A percentile compares a stretch with the other conserved stretches of the same genome.
These are phyloP conservation scores for Brassica carinata DNA, from an alignment of 345 rosid species.

Conservation along the genomic window DNA sequence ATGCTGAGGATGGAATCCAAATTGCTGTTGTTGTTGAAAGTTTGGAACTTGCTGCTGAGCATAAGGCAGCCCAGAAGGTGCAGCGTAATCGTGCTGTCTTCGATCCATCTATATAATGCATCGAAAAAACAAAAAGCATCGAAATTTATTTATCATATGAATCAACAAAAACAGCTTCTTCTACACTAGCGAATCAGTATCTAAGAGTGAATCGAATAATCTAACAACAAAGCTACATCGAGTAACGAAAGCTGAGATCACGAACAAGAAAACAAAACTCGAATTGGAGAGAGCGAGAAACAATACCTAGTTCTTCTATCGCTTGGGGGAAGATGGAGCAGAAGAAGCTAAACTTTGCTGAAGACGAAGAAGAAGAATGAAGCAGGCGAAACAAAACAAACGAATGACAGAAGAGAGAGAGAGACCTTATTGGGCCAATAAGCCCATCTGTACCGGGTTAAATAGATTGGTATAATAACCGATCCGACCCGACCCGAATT, in stretches of 20 bases:
- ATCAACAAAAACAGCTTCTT: neutral
- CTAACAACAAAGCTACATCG: constrained; percentile 8
- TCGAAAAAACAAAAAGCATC: neutral
- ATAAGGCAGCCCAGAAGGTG: constrained; percentile 77
- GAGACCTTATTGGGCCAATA: neutral
- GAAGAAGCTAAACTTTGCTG: constrained; percentile 21
- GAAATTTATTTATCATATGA: neutral
- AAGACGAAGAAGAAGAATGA: constrained; percentile 16
- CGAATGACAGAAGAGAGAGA: neutral
- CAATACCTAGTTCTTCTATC: neutral
- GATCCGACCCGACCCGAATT: neutral
- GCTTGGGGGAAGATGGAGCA: constrained; percentile 16
- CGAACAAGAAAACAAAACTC: neutral
- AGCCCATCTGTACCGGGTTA: neutral
- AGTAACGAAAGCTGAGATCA: constrained; percentile 21
- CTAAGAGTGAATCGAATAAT: constrained; percentile 1
- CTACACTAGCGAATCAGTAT: constrained; percentile 18
- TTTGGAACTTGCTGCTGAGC: constrained; percentile 73
- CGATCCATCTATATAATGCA: constrained; percentile 44
- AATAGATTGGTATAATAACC: neutral
- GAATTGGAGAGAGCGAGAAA: neutral
- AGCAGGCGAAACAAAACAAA: neutral
- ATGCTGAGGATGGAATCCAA: constrained; percentile 82
- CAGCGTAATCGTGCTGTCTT: constrained; percentile 51
- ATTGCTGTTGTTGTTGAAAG: constrained; percentile 78